Evolutionary conservation across 805 yeast species (phyloP).

Genomic region (Candida sphagnicola): DNA sequence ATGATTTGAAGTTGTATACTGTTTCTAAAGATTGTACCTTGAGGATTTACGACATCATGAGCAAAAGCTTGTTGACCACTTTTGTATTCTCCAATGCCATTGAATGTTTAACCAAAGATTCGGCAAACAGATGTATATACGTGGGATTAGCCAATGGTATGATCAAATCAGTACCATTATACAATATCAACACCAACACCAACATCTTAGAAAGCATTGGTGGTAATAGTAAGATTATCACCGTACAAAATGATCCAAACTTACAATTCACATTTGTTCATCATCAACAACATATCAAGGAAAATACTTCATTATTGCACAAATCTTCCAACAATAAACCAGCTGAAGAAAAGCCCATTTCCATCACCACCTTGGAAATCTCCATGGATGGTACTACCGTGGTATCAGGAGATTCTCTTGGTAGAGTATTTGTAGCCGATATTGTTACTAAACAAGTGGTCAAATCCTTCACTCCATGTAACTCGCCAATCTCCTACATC

Average conservation of each 20-base stretch:
- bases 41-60: conserved; percentile 59
- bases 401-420: conserved; percentile 71
- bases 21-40: conserved; percentile 73
- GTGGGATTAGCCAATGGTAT: conserved; percentile 65
- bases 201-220: conserved; percentile 57
- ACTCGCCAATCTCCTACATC: conserved; percentile 31
- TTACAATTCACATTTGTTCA: conserved; percentile 50
- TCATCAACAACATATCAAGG: conserved; percentile 31
- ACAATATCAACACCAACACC: conserved; percentile 28
- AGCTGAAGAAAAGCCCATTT: conserved; percentile 16
- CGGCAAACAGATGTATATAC: conserved; percentile 72
- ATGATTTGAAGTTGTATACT: conserved; percentile 64
- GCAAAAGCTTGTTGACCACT: conserved; percentile 53
- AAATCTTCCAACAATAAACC: conserved; percentile 9
- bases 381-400: conserved; percentile 74
- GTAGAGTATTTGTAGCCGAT: conserved; percentile 67
- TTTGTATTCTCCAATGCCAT: conserved; percentile 63
- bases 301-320: conserved; percentile 3
- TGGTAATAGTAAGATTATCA: conserved; percentile 49
- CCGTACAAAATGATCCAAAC: conserved; percentile 44
- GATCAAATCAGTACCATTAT: conserved; percentile 54
- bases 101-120: conserved; percentile 61
- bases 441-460: conserved; percentile 64
- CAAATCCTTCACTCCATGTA: conserved; percentile 47
- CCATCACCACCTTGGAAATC: conserved; percentile 51